A percentile compares a stretch with the other conserved stretches of the same genome.
Conservation (phyloP, 805 yeast species). For the Metschnikowia noctiluminum region DNA sequence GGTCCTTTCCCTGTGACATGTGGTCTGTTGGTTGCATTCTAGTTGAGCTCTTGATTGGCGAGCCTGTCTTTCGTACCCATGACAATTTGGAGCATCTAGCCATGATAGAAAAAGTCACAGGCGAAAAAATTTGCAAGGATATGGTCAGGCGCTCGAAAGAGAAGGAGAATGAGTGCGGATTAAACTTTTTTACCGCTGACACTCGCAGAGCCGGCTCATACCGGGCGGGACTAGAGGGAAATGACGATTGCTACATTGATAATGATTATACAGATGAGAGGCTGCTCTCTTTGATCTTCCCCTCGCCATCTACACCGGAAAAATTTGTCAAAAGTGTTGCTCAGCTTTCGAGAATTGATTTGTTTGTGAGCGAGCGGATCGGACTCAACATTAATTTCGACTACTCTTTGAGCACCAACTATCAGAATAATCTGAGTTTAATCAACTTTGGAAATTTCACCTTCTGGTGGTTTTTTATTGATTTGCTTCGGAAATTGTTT, state of each 20-base stretch:
- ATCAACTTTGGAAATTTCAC: slow-evolving; percentile 59
- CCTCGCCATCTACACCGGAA: slow-evolving; percentile 36
- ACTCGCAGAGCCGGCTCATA: slow-evolving; percentile 7
- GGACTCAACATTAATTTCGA: slow-evolving; percentile 40
- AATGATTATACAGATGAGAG: slow-evolving; percentile 22
- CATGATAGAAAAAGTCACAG: slow-evolving; percentile 83
- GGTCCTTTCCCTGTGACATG: slow-evolving; percentile 95
- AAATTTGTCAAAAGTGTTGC: slow-evolving; percentile 39
- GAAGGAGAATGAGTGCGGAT: slow-evolving; percentile 40
- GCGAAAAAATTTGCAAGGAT: slow-evolving; percentile 46
- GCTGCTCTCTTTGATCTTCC: slow-evolving; percentile 34
- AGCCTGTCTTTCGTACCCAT: slow-evolving; percentile 90
- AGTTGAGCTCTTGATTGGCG: slow-evolving; percentile 89
- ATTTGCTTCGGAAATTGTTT: slow-evolving; percentile 36
- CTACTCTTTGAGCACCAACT: slow-evolving; percentile 37
- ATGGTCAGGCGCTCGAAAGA: slow-evolving; percentile 35
- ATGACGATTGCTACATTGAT: slow-evolving; percentile 31
- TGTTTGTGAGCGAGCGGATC: slow-evolving; percentile 39
- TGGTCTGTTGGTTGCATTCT: slow-evolving; percentile 96
- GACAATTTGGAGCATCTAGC: slow-evolving; percentile 93
- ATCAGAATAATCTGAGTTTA: slow-evolving; percentile 35
- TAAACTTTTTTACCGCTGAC: slow-evolving; percentile 33
- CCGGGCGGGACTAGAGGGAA: slow-evolving; percentile 16
- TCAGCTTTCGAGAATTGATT: slow-evolving; percentile 41
- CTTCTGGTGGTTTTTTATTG: slow-evolving; percentile 78